A percentile compares a stretch with the other conserved stretches of the same genome.
These are phyloP conservation scores for Tylopilus vinaceipallidus DNA, from an alignment of 768 basidiomycete species.

Conservation along the genomic window DNA sequence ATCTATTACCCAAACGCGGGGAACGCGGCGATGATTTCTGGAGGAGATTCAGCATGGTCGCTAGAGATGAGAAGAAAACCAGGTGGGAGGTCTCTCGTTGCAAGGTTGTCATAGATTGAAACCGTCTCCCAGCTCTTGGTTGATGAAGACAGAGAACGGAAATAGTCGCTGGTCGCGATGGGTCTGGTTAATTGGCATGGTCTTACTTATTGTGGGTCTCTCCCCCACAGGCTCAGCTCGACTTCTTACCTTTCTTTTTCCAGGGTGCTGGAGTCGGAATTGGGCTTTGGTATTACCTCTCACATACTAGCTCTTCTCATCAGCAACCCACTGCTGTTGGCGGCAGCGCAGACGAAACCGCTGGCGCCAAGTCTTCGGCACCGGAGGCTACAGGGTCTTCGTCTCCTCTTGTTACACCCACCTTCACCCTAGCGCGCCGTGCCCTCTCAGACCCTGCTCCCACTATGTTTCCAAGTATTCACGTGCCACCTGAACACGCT, in stretches of 20 bases:
- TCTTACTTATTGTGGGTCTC: conserved; percentile 50
- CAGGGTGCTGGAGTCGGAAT: conserved; percentile 55
- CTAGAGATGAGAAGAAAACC: conserved; percentile 63
- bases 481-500: conserved; percentile 1
- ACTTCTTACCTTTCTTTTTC: not conserved
- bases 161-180: conserved; percentile 54
- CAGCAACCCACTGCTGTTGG: conserved; percentile 61
- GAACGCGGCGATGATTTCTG: conserved; percentile 84
- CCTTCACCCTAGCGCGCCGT: conserved; percentile 53
- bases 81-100: conserved; percentile 28
- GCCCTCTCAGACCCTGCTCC: conserved; percentile 21
- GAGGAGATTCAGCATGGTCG: conserved; percentile 83
- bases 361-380: conserved; percentile 18
- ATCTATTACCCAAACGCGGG: conserved; percentile 62
- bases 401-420: conserved; percentile 53
- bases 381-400: conserved; percentile 17
- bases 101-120: not conserved
- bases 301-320: conserved; percentile 49
- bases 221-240: not conserved
- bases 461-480: conserved; percentile 5
- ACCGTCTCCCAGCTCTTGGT: conserved; percentile 52
- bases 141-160: conserved; percentile 59
- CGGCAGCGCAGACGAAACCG: conserved; percentile 51
- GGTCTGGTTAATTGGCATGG: conserved; percentile 68
- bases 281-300: conserved; percentile 57